Evolutionary conservation across 2,329 filamentous ascomycete genomes (phyloP), one percentile per base, ranked within the genome.

Genomic region (Hypoxylon sp.): DNA sequence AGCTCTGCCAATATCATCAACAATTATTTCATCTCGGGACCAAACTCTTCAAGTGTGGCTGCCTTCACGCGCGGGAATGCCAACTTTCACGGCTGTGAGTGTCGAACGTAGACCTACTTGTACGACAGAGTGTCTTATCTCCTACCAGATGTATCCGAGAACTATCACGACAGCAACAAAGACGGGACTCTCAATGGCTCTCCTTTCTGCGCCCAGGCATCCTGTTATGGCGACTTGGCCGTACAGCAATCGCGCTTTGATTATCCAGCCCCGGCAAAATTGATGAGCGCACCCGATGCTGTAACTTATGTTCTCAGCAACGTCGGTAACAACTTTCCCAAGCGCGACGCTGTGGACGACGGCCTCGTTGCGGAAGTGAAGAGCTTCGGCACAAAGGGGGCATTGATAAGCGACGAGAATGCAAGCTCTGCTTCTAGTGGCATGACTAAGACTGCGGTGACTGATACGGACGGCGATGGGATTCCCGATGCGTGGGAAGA

Each of bases 11-110:
- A 87, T 63, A 82, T 87, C 57, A 76, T 85, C 54, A 82, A 82
- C 62, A 87, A 87, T 72, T 86, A 87, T 72, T 87, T 85, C 73
- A 83, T 87, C 62, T 80, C 80, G 1, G 85, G 84, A 0, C 84
- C 84, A 0, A 80, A 76, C 47, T 17, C 10, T 3, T 85, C 84
- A 2, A 79, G 73, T 24, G 79, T 80, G 2, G 77, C 81, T 1
- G 81, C 82, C 0, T 87, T 85, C 64, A 85, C 82, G 1, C 79
- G 83, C n/a, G 83, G 84, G n/a, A 85, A 85, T 57, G 76, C 72
- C 2, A 81, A 82, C 51, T 86, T 85, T 74, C 81, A 82, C 41
- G 84, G 80, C 15, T 86, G 76, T 77, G 64, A 66, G 74, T 70
- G 17, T 19, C 10, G 5, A 17, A 17, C 15, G 15, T 17, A 17